Conservation (phyloP, 352 stramenopile genomes). For the Phytophthora fragariaefolia region DNA sequence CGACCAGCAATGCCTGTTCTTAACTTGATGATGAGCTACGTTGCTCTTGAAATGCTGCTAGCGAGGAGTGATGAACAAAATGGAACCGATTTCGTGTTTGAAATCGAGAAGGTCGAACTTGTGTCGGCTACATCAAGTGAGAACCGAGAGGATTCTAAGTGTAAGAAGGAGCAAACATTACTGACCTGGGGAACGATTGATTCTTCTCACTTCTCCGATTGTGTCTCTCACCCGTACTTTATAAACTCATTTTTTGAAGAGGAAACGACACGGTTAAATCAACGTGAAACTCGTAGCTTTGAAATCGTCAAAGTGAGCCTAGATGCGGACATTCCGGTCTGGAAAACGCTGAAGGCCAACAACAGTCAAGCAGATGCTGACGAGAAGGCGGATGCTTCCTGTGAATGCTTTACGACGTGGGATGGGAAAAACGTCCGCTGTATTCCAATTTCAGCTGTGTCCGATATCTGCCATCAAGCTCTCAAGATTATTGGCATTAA, state of each 20-base stretch:
- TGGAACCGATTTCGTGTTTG: conserved; percentile 64
- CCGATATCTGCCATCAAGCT: conserved; percentile 42
- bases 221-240: conserved; percentile 81
- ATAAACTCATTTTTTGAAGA: conserved; percentile 74
- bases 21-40: conserved; percentile 55
- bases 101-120: conserved; percentile 73
- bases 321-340: conserved; percentile 68
- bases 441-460: conserved; percentile 37
- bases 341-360: conserved; percentile 61
- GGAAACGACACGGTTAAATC: conserved; percentile 52
- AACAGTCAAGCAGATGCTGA: conserved; percentile 2
- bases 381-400: conserved; percentile 26
- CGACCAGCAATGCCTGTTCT: conserved; percentile 69
- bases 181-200: conserved; percentile 59
- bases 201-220: conserved; percentile 49
- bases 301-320: conserved; percentile 77
- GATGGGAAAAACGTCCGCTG: conserved; percentile 39
- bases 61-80: conserved; percentile 36
- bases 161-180: conserved; percentile 41
- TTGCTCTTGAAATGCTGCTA: conserved; percentile 56
- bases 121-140: conserved; percentile 37
- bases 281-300: conserved; percentile 60
- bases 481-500: conserved; percentile 50
- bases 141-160: conserved; percentile 35
- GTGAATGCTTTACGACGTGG: conserved; percentile 50